Conservation (phyloP, 306 rosid genomes). For the Trifolium pratense region DNA sequence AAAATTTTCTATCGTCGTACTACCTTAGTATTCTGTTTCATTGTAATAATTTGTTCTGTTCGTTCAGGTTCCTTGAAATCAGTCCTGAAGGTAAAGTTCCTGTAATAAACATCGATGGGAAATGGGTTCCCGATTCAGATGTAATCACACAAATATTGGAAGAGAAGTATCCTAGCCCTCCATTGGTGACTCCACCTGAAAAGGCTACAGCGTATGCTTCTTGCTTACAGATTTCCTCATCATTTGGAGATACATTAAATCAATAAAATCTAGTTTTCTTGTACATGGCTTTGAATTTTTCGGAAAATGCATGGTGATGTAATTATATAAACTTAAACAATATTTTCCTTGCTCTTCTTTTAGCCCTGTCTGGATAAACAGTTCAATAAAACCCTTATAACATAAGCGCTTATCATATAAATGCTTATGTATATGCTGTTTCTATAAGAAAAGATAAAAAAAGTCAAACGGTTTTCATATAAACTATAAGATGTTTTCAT, state of each 20-base stretch:
- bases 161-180: conserved; percentile 89
- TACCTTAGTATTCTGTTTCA: conserved; percentile 16
- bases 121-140: conserved; percentile 95
- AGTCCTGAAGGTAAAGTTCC: conserved; percentile 88
- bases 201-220: conserved; percentile 75
- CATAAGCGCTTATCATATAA: no score
- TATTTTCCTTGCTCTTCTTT: conserved; percentile 3
- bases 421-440: no score
- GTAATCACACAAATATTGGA: conserved; percentile 74
- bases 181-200: conserved; percentile 76
- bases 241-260: conserved; percentile 7
- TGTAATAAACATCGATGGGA: conserved; percentile 70
- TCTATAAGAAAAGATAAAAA: no score
- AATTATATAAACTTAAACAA: background rate
- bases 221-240: conserved; percentile 31
- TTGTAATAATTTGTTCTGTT: conserved; percentile 30
- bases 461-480: no score
- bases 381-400: no score
- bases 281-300: conserved; percentile 10
- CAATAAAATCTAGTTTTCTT: background rate
- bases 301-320: background rate
- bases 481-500: no score
- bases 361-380: no score
- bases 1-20: background rate
- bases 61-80: conserved; percentile 74